Conservation (phyloP, 345 rosid genomes). For the Angophora floribunda region DNA sequence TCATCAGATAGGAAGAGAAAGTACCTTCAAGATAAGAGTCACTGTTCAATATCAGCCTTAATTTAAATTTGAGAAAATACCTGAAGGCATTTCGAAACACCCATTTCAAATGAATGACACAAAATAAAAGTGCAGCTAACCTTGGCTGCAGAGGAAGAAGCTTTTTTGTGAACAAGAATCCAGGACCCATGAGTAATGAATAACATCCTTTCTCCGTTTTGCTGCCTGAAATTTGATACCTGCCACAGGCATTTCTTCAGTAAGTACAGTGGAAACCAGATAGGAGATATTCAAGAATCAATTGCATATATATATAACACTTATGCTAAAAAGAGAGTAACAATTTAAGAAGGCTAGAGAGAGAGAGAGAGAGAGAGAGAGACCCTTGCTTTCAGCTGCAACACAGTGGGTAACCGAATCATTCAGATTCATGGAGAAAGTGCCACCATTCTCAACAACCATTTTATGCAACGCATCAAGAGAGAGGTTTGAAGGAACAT, state of each 20-base stretch:
- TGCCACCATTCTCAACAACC: constrained; percentile 90
- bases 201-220: constrained; percentile 67
- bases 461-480: constrained; percentile 75
- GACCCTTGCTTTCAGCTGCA: constrained; percentile 93
- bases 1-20: constrained; percentile 71
- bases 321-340: background rate
- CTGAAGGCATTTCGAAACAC: background rate
- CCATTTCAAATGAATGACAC: background rate
- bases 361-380: constrained; percentile 21
- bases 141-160: constrained; percentile 83
- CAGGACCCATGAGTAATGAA: constrained; percentile 81
- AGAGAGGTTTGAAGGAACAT: constrained; percentile 51
- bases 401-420: constrained; percentile 78
- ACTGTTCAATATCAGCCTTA: background rate
- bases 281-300: background rate
- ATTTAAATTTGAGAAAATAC: background rate
- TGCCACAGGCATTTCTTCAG: constrained; percentile 15
- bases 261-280: background rate
- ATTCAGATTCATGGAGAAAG: constrained; percentile 91
- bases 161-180: constrained; percentile 74
- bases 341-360: background rate
- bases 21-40: constrained; percentile 38
- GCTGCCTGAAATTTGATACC: constrained; percentile 91
- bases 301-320: background rate
- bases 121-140: constrained; percentile 20